Evolutionary conservation across 257 asterid species (phyloP).

Genomic region (Solanum lignicaule): DNA sequence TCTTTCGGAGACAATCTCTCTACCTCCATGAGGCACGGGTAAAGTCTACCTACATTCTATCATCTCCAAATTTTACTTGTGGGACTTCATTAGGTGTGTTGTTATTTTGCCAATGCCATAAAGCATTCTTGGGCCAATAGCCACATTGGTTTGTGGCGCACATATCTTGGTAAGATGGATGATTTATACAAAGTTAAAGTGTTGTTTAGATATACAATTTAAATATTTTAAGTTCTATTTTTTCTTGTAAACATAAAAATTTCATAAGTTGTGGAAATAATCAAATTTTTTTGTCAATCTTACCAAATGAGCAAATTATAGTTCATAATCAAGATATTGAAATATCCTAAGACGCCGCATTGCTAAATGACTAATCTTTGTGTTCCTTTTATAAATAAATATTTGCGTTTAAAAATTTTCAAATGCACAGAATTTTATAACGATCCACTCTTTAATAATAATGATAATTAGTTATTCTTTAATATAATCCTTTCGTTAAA

Average conservation of each 20-base stretch:
- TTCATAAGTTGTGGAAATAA: too few relatives aligned
- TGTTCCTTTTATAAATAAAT: not conserved
- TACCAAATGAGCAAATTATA: not conserved
- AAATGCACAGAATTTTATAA: not conserved
- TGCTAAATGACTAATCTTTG: not conserved
- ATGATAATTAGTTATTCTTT: too few relatives aligned
- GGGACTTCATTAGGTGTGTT: not conserved
- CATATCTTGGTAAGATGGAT: not conserved
- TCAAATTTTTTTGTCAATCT: not conserved
- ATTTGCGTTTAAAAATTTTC: too few relatives aligned
- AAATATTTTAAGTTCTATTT: too few relatives aligned
- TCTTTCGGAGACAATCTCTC: not conserved
- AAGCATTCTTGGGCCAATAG: not conserved
- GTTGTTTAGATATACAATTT: too few relatives aligned
- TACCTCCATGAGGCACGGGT: not conserved
- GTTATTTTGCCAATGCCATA: not conserved
- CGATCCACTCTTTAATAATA: not conserved
- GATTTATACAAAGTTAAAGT: not conserved
- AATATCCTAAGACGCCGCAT: not conserved
- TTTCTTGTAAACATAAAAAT: too few relatives aligned
- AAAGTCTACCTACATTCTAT: not conserved
- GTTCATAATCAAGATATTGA: not conserved
- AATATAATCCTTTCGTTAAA: not conserved
- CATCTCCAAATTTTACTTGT: not conserved
- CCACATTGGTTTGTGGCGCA: not conserved